Percentiles rank a stretch among this genome's conserved stretches.
Conservation (phyloP, 2,329 filamentous ascomycete genomes). For the Aspergillus carbonarius region DNA sequence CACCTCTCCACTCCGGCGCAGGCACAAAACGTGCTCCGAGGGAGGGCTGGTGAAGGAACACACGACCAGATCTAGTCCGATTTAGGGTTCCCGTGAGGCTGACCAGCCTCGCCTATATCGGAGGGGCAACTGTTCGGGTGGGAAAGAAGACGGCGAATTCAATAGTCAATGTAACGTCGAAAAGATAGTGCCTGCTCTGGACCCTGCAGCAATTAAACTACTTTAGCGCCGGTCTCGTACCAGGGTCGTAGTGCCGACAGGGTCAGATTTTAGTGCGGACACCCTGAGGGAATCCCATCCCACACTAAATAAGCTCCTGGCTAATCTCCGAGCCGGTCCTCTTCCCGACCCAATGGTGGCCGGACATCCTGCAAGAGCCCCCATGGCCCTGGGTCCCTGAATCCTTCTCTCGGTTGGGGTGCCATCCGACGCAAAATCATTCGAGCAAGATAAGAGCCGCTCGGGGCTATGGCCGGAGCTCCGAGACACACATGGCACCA, state of each 20-base stretch:
- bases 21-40: too few relatives aligned
- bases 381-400: background rate
- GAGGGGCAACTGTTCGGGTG: background rate
- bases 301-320: background rate
- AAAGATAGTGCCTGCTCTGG: background rate
- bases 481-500: too few relatives aligned
- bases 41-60: too few relatives aligned
- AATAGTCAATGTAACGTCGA: background rate
- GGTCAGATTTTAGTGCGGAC: too few relatives aligned
- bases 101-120: background rate
- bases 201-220: background rate
- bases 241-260: too few relatives aligned
- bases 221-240: background rate
- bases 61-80: background rate
- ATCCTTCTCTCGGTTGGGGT: too few relatives aligned
- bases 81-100: background rate
- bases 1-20: too few relatives aligned
- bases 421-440: too few relatives aligned
- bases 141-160: background rate
- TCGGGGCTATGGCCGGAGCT: too few relatives aligned
- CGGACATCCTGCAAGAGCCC: background rate
- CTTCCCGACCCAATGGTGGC: background rate
- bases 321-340: background rate
- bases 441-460: too few relatives aligned
- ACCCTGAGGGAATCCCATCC: background rate